Evolutionary conservation across 768 basidiomycete species (phyloP).

Genomic region (Strobilomyces confusus): DNA sequence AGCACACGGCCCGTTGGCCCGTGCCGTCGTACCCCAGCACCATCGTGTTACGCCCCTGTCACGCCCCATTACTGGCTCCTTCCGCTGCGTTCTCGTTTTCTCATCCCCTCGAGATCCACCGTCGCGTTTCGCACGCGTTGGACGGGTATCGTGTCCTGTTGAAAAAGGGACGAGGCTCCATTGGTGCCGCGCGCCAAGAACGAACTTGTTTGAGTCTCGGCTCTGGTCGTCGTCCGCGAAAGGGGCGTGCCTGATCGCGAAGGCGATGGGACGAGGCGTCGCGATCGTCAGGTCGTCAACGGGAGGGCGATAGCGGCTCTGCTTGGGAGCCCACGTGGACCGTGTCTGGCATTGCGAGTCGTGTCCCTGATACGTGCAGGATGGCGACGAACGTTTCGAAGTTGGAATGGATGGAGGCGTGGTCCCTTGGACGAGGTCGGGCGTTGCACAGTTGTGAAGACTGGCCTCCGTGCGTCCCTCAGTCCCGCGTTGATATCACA

Average conservation of each 20-base stretch:
- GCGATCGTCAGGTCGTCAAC: slow-evolving; percentile 3
- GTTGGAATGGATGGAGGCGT: too few species aligned
- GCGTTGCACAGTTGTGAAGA: too few species aligned
- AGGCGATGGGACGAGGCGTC: slow-evolving; percentile 6
- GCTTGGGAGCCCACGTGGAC: background rate
- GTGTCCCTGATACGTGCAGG: background rate
- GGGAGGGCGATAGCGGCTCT: background rate
- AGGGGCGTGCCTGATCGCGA: slow-evolving; percentile 14
- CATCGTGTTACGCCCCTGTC: background rate
- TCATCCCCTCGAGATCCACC: background rate
- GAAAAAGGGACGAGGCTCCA: background rate
- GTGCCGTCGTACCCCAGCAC: background rate
- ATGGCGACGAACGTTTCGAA: background rate
- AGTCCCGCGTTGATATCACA: background rate
- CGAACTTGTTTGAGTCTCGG: background rate
- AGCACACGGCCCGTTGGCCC: background rate
- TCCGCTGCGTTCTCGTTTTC: too few species aligned
- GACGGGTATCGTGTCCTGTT: background rate
- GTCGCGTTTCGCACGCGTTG: background rate
- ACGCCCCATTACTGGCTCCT: too few species aligned
- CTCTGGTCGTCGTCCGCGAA: background rate
- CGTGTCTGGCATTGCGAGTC: background rate
- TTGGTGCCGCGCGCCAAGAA: background rate
- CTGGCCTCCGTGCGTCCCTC: too few species aligned
- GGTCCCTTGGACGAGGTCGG: too few species aligned